phyloP scores from a whole-genome alignment of 2,329 filamentous ascomycete species.

The Parascedosporium putredinis region DNA sequence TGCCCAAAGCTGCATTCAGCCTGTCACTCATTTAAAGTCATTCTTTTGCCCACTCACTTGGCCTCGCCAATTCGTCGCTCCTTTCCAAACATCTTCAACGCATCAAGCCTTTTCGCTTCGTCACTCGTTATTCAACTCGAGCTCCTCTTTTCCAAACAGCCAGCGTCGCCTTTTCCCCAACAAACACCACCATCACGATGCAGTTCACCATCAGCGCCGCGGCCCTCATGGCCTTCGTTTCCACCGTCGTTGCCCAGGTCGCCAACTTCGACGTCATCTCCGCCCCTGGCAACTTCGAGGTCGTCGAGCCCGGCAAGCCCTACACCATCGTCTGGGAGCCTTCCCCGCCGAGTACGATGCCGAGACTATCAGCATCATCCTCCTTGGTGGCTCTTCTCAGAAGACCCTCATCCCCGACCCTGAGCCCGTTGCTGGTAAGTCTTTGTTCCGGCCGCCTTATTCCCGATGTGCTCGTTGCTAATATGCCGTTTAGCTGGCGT shows the following conservation, averaged over 20 bases:
- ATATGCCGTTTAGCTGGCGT: slow-evolving; percentile 30
- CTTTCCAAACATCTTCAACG: slow-evolving; percentile 6
- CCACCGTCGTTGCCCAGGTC: slow-evolving; percentile 41
- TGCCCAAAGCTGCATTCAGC: slow-evolving; percentile 1
- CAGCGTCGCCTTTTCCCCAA: background rate
- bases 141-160: background rate
- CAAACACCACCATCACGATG: slow-evolving; percentile 34
- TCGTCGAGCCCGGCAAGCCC: slow-evolving; percentile 35
- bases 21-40: slow-evolving; percentile 7
- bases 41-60: background rate
- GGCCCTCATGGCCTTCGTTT: slow-evolving; percentile 40
- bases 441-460: background rate
- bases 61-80: slow-evolving; percentile 3
- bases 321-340: slow-evolving; percentile 41
- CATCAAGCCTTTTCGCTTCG: slow-evolving; percentile 3
- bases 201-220: slow-evolving; percentile 37
- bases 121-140: slow-evolving; percentile 2
- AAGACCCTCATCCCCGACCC: slow-evolving; percentile 29
- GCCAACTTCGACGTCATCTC: slow-evolving; percentile 45
- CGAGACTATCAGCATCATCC: slow-evolving; percentile 37
- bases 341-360: slow-evolving; percentile 27
- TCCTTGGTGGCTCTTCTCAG: slow-evolving; percentile 41
- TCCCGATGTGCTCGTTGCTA: background rate
- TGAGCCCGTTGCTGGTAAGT: slow-evolving; percentile 39
- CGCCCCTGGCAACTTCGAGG: slow-evolving; percentile 32